These are phyloP conservation scores for Cymbopogon flexuosus DNA, from an alignment of 202 grass and related monocot species.

Conservation along the genomic window DNA sequence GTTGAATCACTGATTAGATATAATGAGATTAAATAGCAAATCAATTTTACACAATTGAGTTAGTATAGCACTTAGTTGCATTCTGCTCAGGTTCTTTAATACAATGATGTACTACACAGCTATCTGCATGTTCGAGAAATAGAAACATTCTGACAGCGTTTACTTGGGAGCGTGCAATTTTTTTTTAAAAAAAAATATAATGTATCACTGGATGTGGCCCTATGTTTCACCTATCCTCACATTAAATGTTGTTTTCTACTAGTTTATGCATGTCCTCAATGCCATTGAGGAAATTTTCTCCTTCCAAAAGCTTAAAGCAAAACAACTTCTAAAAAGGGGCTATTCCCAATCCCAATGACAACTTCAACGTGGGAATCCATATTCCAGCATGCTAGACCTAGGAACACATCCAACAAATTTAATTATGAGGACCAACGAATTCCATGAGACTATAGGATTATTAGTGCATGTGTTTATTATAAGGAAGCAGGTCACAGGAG, in stretches of 20 bases:
- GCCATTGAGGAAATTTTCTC: neutral
- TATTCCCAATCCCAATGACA: neutral
- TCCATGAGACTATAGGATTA: neutral
- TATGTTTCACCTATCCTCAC: neutral
- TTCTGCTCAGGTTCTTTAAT: neutral
- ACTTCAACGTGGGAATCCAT: neutral
- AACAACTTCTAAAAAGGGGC: neutral
- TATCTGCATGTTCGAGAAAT: neutral
- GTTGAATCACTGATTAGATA: neutral
- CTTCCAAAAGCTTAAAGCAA: neutral
- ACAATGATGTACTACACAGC: neutral
- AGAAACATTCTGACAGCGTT: neutral
- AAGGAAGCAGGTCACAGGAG: neutral
- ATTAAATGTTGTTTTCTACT: neutral
- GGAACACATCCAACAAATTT: neutral
- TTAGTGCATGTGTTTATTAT: conserved; percentile 2
- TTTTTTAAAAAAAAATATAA: neutral
- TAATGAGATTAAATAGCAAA: neutral
- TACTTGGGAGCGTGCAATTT: neutral
- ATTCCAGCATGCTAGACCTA: neutral
- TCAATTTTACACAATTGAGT: neutral
- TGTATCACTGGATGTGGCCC: neutral
- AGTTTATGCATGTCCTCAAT: neutral
- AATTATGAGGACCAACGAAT: neutral
- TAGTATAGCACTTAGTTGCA: neutral